Evolutionary conservation across 768 basidiomycete species (phyloP).

Genomic region (Lactarius pseudohatsudake): DNA sequence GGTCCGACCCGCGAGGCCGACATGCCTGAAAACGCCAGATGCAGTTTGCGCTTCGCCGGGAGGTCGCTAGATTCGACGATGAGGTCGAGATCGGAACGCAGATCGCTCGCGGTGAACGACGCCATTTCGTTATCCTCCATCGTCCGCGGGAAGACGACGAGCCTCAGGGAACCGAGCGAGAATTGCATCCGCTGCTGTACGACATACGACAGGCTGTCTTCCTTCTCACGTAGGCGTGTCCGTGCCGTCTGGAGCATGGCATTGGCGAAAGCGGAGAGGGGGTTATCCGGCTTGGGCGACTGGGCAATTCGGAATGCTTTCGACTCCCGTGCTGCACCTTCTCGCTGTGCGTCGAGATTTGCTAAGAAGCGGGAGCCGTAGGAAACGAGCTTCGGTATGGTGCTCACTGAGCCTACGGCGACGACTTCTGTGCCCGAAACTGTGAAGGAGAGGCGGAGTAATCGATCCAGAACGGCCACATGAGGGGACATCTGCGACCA

Average conservation of each 20-base stretch:
- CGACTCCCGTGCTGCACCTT: slow-evolving; percentile 78
- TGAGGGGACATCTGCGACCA: slow-evolving; percentile 59
- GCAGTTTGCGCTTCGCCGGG: slow-evolving; percentile 61
- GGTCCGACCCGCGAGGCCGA: slow-evolving; percentile 73
- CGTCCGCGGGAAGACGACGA: slow-evolving; percentile 76
- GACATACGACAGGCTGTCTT: slow-evolving; percentile 54
- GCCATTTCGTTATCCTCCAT: slow-evolving; percentile 79
- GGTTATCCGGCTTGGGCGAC: slow-evolving; percentile 73
- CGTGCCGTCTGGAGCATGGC: slow-evolving; percentile 78
- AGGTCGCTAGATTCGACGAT: slow-evolving; percentile 50
- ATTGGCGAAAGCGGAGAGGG: slow-evolving; percentile 81
- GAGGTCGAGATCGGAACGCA: slow-evolving; percentile 71
- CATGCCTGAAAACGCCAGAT: slow-evolving; percentile 74
- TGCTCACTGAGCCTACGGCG: slow-evolving; percentile 66
- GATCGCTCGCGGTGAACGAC: slow-evolving; percentile 65
- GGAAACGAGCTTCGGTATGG: slow-evolving; percentile 73
- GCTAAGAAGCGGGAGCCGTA: slow-evolving; percentile 73
- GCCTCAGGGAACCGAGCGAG: slow-evolving; percentile 57
- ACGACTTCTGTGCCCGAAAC: slow-evolving; percentile 68
- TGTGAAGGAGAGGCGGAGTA: slow-evolving; percentile 71
- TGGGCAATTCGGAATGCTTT: slow-evolving; percentile 71
- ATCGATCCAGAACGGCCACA: slow-evolving; percentile 46
- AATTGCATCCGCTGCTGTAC: slow-evolving; percentile 77
- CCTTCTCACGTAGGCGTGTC: slow-evolving; percentile 67
- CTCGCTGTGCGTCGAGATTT: slow-evolving; percentile 69